A percentile compares a stretch with the other conserved stretches of the same genome.
phyloP scores from a whole-genome alignment of 495 filamentous ascomycete species.

The Cercophora samala region DNA sequence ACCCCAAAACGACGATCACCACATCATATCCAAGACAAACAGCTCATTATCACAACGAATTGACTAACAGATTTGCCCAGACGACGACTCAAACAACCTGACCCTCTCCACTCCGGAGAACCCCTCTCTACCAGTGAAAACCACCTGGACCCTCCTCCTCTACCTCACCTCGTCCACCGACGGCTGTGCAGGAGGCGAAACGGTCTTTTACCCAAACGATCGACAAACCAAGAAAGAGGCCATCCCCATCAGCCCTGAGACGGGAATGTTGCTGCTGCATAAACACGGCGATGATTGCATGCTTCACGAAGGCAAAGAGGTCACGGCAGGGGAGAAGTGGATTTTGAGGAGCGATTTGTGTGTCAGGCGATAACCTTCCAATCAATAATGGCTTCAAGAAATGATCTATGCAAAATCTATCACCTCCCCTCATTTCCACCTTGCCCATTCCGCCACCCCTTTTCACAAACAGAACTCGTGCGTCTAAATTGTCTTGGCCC shows the following conservation, averaged over 20 bases:
- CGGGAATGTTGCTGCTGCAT: constrained; percentile 81
- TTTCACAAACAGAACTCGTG: too few relatives aligned
- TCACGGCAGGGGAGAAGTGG: constrained; percentile 85
- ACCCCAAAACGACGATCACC: not conserved
- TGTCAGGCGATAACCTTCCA: constrained; percentile 39
- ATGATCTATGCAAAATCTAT: too few relatives aligned
- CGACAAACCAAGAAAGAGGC: constrained; percentile 54
- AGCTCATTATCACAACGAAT: not conserved
- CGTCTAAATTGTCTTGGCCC: not conserved
- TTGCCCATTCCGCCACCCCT: too few relatives aligned
- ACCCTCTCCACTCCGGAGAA: constrained; percentile 45
- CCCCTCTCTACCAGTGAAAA: constrained; percentile 56
- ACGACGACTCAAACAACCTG: constrained; percentile 75
- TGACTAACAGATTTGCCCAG: constrained; percentile 34
- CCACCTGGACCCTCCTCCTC: constrained; percentile 89
- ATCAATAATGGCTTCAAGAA: too few relatives aligned
- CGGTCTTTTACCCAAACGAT: constrained; percentile 83
- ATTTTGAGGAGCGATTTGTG: constrained; percentile 85
- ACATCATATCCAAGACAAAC: not conserved
- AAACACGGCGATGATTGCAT: constrained; percentile 86
- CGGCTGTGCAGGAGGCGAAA: constrained; percentile 67
- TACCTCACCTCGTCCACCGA: constrained; percentile 67
- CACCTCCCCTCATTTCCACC: too few relatives aligned
- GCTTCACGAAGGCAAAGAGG: constrained; percentile 82
- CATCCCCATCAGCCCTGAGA: constrained; percentile 67